phyloP scores from a whole-genome alignment of 345 rosid genomes.

The Garcia nutans region DNA sequence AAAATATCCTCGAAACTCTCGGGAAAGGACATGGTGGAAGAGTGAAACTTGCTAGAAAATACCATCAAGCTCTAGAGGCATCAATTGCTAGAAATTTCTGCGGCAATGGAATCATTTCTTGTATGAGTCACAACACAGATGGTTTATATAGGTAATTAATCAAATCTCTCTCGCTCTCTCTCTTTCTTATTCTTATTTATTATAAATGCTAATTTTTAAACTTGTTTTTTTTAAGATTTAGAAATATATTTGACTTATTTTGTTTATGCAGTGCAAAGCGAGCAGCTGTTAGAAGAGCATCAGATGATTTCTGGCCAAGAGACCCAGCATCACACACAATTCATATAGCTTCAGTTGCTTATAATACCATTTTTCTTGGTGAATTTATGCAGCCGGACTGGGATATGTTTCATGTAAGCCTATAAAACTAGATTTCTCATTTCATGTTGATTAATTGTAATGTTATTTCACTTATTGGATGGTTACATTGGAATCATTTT shows the following conservation, averaged over 20 bases:
- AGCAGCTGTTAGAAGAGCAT: constrained; percentile 58
- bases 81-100: constrained; percentile 56
- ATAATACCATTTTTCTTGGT: constrained; percentile 62
- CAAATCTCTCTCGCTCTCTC: neutral
- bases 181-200: neutral
- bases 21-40: constrained; percentile 68
- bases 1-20: constrained; percentile 71
- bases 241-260: neutral
- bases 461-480: neutral
- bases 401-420: constrained; percentile 75
- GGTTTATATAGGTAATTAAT: constrained; percentile 52
- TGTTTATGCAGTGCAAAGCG: constrained; percentile 45
- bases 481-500: constrained; percentile 9
- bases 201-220: neutral
- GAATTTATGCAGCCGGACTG: constrained; percentile 79
- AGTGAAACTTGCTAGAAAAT: constrained; percentile 60
- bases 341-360: constrained; percentile 71
- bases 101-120: constrained; percentile 57
- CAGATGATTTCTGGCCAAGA: constrained; percentile 72
- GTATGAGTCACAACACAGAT: constrained; percentile 77
- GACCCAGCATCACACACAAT: constrained; percentile 71
- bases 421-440: neutral
- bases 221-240: neutral
- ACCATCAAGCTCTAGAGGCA: constrained; percentile 67
- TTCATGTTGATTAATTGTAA: neutral